phyloP scores from a whole-genome alignment of 441 rosid species.

The Gossypium lobatum region DNA sequence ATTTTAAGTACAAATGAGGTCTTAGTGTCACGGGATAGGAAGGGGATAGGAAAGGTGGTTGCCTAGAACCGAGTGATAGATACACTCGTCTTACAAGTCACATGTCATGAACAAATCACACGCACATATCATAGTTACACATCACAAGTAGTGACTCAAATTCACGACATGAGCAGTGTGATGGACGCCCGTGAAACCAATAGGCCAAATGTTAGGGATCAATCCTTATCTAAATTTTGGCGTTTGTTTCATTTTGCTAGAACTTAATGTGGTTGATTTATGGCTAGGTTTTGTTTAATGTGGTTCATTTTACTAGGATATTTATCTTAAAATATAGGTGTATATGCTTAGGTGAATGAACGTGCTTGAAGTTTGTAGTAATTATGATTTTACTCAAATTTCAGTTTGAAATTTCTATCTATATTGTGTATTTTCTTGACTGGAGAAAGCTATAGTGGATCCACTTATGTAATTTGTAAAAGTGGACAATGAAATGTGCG shows the following conservation, averaged over 20 bases:
- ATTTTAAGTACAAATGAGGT: not conserved
- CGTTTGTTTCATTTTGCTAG: not conserved
- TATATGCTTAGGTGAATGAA: not conserved
- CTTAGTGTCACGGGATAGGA: too few relatives aligned
- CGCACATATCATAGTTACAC: too few relatives aligned
- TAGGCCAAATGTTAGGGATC: too few relatives aligned
- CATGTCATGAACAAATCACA: not conserved
- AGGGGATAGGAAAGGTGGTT: not conserved
- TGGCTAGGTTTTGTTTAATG: not conserved
- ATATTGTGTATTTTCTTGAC: not conserved
- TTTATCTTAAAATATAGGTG: not conserved
- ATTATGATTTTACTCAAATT: not conserved
- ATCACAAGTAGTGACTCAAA: too few relatives aligned
- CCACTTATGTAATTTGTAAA: too few relatives aligned
- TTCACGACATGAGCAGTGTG: too few relatives aligned
- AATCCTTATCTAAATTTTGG: not conserved
- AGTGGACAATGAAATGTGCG: too few relatives aligned
- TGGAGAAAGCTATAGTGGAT: too few relatives aligned
- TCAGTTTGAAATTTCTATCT: not conserved
- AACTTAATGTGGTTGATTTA: not conserved
- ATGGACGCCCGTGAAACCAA: too few relatives aligned
- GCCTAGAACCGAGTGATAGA: not conserved
- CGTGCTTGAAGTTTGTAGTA: not conserved
- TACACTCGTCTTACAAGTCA: not conserved
- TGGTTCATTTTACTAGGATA: too few relatives aligned